Evolutionary conservation across 805 yeast species (phyloP).

Genomic region (Schwanniomyces pseudopolymorphus): DNA sequence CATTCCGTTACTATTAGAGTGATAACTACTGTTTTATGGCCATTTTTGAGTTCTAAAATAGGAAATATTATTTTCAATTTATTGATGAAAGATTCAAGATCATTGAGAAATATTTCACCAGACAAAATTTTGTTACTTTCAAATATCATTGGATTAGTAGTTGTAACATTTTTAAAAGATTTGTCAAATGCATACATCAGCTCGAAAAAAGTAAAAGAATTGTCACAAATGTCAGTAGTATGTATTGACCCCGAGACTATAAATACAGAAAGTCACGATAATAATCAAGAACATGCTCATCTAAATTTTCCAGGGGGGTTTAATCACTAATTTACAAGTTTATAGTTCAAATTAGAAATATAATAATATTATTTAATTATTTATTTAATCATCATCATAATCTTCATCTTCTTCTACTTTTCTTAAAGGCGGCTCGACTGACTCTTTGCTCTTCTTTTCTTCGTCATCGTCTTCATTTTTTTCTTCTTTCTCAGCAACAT

Average conservation of each 20-base stretch:
- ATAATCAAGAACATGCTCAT: background rate
- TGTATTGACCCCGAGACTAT: slow-evolving; percentile 4
- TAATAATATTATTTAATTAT: background rate
- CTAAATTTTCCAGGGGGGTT: background rate
- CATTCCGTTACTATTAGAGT: slow-evolving; percentile 25
- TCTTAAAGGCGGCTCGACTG: slow-evolving; percentile 45
- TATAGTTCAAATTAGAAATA: background rate
- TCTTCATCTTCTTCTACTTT: slow-evolving; percentile 47
- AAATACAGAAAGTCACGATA: background rate
- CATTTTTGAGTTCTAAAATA: slow-evolving; percentile 32
- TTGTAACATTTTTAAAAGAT: slow-evolving; percentile 37
- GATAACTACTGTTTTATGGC: slow-evolving; percentile 40
- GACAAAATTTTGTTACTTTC: slow-evolving; percentile 25
- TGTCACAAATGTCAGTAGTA: slow-evolving; percentile 24
- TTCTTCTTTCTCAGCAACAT: slow-evolving; percentile 16
- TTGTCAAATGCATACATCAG: slow-evolving; percentile 27
- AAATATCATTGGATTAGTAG: slow-evolving; percentile 31
- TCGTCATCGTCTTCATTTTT: slow-evolving; percentile 24
- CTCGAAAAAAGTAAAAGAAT: slow-evolving; percentile 27
- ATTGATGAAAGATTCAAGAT: slow-evolving; percentile 8
- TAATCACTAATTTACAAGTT: background rate
- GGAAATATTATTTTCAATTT: slow-evolving; percentile 22
- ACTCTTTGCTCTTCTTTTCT: slow-evolving; percentile 25
- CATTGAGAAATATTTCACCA: slow-evolving; percentile 2
- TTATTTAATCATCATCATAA: slow-evolving; percentile 40